These are phyloP conservation scores for Rhodotorula sp. DNA, from an alignment of 1,284 basidiomycete genomes.

Conservation along the genomic window DNA sequence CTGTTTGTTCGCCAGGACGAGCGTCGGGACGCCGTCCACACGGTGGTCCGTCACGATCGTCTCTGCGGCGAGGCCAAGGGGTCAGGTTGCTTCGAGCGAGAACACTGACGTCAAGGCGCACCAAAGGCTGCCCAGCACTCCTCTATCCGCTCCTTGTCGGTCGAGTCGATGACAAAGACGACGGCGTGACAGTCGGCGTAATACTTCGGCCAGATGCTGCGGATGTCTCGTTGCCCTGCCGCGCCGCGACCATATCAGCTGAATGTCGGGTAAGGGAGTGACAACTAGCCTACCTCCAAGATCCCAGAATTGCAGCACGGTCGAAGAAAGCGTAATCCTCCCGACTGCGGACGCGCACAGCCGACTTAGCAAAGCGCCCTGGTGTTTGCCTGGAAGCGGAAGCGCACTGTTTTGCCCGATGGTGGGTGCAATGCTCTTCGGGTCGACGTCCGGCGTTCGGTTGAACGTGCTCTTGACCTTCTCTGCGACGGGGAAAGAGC, in stretches of 20 bases:
- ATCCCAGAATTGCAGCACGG: conserved; percentile 91
- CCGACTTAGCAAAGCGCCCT: neutral
- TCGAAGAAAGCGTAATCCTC: conserved; percentile 84
- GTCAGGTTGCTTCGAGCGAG: neutral
- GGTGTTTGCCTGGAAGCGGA: neutral
- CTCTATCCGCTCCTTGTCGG: conserved; percentile 76
- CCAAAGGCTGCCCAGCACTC: conserved; percentile 96
- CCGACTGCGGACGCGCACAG: conserved; percentile 62
- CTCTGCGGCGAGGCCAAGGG: conserved; percentile 57
- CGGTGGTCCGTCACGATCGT: conserved; percentile 78
- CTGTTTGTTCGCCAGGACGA: conserved; percentile 91
- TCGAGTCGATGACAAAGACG: conserved; percentile 85
- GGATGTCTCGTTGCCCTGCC: conserved; percentile 74
- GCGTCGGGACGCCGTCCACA: conserved; percentile 79
- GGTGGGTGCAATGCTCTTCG: conserved; percentile 88
- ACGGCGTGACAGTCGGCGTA: conserved; percentile 94
- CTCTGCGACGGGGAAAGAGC: conserved; percentile 54
- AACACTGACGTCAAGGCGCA: conserved; percentile 48
- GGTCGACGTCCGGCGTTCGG: conserved; percentile 74
- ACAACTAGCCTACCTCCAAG: conserved; percentile 60
- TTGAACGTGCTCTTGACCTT: conserved; percentile 89
- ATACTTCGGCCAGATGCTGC: conserved; percentile 88
- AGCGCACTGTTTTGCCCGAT: conserved; percentile 85
- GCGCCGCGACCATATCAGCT: fast-evolving
- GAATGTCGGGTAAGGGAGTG: too few species aligned